Evolutionary conservation across 176 grass and related monocot species (phyloP), one percentile per base, ranked within the genome.

Genomic region (Cenchrus fungigraminus): DNA sequence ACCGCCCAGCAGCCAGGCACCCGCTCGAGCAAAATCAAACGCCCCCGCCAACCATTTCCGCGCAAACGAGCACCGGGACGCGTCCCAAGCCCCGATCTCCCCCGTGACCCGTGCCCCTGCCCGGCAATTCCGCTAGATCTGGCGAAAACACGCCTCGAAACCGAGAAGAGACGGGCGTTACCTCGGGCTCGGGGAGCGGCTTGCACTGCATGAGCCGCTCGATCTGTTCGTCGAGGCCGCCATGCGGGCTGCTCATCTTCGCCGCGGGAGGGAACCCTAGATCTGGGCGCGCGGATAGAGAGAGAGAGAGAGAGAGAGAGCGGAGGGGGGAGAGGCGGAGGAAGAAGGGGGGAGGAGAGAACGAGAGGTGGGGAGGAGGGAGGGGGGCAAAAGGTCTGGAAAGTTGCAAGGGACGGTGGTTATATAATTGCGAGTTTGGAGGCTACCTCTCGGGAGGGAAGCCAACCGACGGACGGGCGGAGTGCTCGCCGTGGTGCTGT

Each of bases 201-300:
- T 94, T 98, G 97, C 97, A 98, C 92, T 98, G 97, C 97, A 95
- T 94, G 68, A 98, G 93, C 46, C 92, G 89, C 88, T 89, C 87
- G 91, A 98, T 98, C 93, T 98, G 93, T 8, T 92, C 93, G 72
- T 98, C 97, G 69, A 98, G 85, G 82, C 94, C 94, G 45, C 90
- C 97, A 88, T 98, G 91, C 74, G 83, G 88, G 69, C 85, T 92
- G 77, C 89, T 79, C 73, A 89, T 87, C 86, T 66, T 92, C 74
- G 57, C 62, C 68, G 22, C 66, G 75, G 77, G 58, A 51, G 79
- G 67, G 67, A 92, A 90, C 83, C 87, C 91, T 95, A 93, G 93
- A 93, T 95, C 87, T 93, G 86, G 84, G 13, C 70, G 66, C 6
- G 45, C 28, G 70, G 20, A 4, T n/a, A 16, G 74, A 67, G 69